Evolutionary conservation across 352 stramenopile genomes (phyloP), one percentile per base, ranked within the genome.

Genomic region (Pythium utonaiense): DNA sequence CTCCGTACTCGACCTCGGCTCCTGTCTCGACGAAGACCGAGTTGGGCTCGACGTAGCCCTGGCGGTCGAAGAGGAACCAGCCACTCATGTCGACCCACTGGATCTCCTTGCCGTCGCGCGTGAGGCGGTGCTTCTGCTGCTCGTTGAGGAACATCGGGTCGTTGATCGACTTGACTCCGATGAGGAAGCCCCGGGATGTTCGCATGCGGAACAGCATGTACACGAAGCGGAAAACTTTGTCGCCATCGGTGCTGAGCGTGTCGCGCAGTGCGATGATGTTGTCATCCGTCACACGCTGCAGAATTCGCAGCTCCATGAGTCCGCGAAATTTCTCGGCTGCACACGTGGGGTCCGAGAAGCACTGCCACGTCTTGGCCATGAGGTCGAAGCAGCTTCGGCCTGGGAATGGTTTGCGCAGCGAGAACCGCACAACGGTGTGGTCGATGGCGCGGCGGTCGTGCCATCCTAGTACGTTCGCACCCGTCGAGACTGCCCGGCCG

Each of bases 131-230:
- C 25, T 64, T 60, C 40, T 62, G 27, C 41, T 71, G 60, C 49
- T 65, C 31, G 6, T 53, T 65, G 16, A 69, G 50, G 25, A 73
- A 51, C 22, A 77, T 47, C 9, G 52, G 57, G 28, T 80, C 71
- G 47, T 78, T 55, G 33, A 91, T 66, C 16, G 81, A 89, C 41
- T 78, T 74, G 44, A 77, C 64, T 53, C 81, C 87, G 40, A 91
- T 79, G 38, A 91, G 50, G 28, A 88, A 89, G 5, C 81, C 81
- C 8, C 74, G 77, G 24, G 73, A 70, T 21, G 78, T 89, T 16
- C 77, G 81, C 49, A 91, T 75, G 33, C 81, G 81, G 60, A 89
- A 88, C 53, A 91, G 67, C 56, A 91, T 60, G 67, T 89, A 86
- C 57, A 87, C 79, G 19, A 69, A 84, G 48, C 81, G 81, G 51